Base-by-base conservation (phyloP, 1,139 yeast species). In the Pichia norvegensis region DNA sequence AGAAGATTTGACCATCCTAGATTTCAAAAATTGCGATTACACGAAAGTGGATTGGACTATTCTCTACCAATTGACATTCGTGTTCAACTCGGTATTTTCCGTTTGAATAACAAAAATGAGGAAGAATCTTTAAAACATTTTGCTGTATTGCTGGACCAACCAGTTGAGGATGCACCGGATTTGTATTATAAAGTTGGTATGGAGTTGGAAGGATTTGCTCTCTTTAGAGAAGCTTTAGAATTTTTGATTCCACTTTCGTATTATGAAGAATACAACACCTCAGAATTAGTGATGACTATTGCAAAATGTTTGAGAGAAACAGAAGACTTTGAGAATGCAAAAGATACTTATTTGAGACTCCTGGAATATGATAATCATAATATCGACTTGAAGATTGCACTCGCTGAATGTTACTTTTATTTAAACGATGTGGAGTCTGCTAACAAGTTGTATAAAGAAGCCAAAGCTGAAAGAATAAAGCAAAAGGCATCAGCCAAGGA, bases 61-160 rank as follows among this genome's bases (percentile, higher is more conserved):
- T 61, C 71, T 10, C 65, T 92, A 29, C 97, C 97, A 0, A 79
- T 90, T 46, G 98, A 90, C 67, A 84, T 94, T 33, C 67, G 97
- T 46, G 81, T 80, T 33, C 85, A 92, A 61, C 62, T 92, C 22
- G 95, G 96, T 0, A 67, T 79, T 23, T 70, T 86, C 38, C 72
- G 98, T 48, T 65, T 92, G 27, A 79, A 82, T 42, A 64, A 78
- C 37, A 81, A 77, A 40, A 74, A 83, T 36, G 69, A 73, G 29
- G 76, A 74, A 1, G 96, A 88, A 55, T 95, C 96, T 0, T 60
- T 81, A 54, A 66, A 63, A 10, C 95, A 90, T 61, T 81, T 85
- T 54, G 76, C 73, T 35, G 74, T 73, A 52, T 64, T 90, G 9
- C 64, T 80, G 39, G 70, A 69, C 27, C 79, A 77, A 39, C 76